phyloP scores from a whole-genome alignment of 305 asterid genomes.

The Plantago lanceolata region DNA sequence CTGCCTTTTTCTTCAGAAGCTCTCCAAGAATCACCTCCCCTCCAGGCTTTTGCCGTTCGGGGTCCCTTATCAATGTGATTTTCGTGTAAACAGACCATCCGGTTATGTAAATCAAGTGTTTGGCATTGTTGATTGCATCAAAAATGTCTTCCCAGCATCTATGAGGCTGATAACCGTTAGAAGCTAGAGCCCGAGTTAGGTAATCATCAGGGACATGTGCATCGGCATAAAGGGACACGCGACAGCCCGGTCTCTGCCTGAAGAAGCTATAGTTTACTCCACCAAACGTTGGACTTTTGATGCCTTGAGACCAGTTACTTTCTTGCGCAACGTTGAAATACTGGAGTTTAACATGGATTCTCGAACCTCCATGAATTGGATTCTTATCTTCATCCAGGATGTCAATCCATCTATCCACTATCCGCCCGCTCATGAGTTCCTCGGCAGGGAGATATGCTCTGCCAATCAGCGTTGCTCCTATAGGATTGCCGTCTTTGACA shows the following conservation, averaged over 20 bases:
- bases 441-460: no score
- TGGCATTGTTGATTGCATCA: no score
- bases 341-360: constrained; percentile 54
- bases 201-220: constrained; percentile 53
- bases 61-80: no score
- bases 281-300: constrained; percentile 34
- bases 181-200: constrained; percentile 29
- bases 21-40: no score
- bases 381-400: constrained; percentile 46
- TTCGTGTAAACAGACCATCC: no score
- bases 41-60: no score
- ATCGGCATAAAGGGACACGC: constrained; percentile 59
- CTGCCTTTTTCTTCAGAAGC: no score
- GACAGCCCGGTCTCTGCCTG: constrained; percentile 58
- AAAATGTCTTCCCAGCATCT: no score
- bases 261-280: constrained; percentile 68
- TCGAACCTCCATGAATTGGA: constrained; percentile 52
- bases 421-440: constrained; percentile 42
- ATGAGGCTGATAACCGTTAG: no score
- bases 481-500: constrained; percentile 46
- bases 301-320: constrained; percentile 63
- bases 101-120: no score
- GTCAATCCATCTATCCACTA: constrained; percentile 54
- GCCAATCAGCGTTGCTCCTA: no score
- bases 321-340: constrained; percentile 44